Evolutionary conservation across 495 filamentous ascomycete genomes (phyloP), one percentile per base, ranked within the genome.

Genomic region (Tuber umbilicatum): DNA sequence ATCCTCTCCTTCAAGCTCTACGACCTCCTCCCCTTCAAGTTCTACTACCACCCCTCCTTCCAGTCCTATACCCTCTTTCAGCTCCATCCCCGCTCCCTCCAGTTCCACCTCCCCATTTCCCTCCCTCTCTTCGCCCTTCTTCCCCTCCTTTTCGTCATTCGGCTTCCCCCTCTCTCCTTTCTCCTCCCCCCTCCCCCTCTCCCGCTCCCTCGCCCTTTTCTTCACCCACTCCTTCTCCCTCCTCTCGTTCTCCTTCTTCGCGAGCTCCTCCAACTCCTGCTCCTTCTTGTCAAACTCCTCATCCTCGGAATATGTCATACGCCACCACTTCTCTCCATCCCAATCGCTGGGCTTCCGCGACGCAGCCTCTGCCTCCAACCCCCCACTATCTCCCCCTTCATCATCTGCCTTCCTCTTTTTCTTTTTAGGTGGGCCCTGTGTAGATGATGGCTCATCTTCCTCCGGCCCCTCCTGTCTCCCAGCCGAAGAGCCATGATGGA

Each of bases 151-250:
- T 9, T 2, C 23, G 23, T 9, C 23, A 12, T 55, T 10, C 7
- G 55, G 3, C 10, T 39, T 74, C 21, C 19, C 41, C 31, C 64
- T 72, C 77, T 69, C 75, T 69, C 69, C 71, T 78, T 72, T 79
- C 77, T 72, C 42, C 76, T 78, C 70, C 64, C 64, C 45, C 23
- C 64, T 70, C 69, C 31, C 55, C 14, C 47, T 40, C 43, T 17
- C 37, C 43, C 71, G 19, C 64, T 55, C 39, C 17, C 5, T 23
- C 39, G 1, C 31, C 31, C 43, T 2, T 16, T 12, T 42, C 67
- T 27, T 19, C 12, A 23, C n/a, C 55, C 64, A 38, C 35, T 27
- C 68, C 41, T 14, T 12, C 27, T 39, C 31, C 64, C 23, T 45
- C 41, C 38, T 39, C 68, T 69, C 60, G 17, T 42, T 31, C 40